Base-by-base conservation (phyloP, 2,329 filamentous ascomycete species). In the Lasiodiplodia theobromae region DNA sequence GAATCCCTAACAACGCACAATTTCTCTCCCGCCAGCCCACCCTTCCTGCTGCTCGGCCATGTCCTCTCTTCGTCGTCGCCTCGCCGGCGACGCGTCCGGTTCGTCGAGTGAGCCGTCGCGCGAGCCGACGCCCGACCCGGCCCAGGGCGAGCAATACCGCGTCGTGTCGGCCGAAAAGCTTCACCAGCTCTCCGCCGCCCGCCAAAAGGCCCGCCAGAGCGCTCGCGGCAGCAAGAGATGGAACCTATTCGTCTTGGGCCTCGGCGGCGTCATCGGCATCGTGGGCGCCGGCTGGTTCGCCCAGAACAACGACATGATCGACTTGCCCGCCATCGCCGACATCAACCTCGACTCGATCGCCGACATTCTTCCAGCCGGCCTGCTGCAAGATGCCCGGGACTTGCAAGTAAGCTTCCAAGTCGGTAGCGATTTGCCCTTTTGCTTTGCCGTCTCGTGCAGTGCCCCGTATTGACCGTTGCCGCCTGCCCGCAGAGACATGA, bases 241-340 rank as follows among this genome's bases (percentile, higher is more conserved):
- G 71, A 92, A 89, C 79, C 90, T 90, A 2, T 88, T 96, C 75
- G 92, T 97, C 34, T 98, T 99, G 80, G 83, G 91, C 11, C 85
- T 99, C 23, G 96, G 96, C 38, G 93, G 94, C 51, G 76, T 99
- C n/a, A 95, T 96, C 74, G 96, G 96, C 14, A 87, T 99, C 68
- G 82, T 97, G n/a, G 86, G 91, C 2, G 96, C 96, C 1, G 91
- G 94, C 37, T 94, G 97, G 80, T 96, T 99, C 74, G 95, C 94
- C 37, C 91, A 91, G 72, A 92, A 87, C 78, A 96, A 94, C 80
- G 94, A 97, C 76, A 86, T 98, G 71, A 94, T 97, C 71, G 93
- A 93, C 70, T 85, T 97, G 71, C 92, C 95, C 69, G 85, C 92
- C 58, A 75, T 91, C 71, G 83, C 87, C 75, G 87, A 90, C 71